Conservation (phyloP, 2,329 filamentous ascomycete species). For the Botrytis cinerea region DNA sequence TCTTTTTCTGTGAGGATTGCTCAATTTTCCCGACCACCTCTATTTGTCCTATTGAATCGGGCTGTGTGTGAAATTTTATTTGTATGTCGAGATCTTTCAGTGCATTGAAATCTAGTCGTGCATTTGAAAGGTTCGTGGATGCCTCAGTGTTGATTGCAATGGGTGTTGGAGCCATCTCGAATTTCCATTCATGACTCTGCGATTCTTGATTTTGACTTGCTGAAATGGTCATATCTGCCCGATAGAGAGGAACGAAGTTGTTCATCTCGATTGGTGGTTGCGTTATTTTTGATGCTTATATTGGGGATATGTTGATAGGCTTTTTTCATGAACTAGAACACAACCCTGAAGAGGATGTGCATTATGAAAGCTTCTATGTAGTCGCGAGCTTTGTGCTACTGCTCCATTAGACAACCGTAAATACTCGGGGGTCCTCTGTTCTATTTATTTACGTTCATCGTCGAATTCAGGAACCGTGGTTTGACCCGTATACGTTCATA, state of each 20-base stretch:
- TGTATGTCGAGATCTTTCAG: neutral
- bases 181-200: neutral
- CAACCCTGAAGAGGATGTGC: neutral
- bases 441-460: accelerated
- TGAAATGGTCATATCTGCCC: accelerated
- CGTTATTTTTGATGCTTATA: neutral
- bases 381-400: neutral
- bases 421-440: neutral
- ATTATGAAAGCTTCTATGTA: neutral
- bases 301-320: accelerated
- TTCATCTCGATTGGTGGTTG: neutral
- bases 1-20: neutral
- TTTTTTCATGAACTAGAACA: no score
- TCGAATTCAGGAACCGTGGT: neutral
- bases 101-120: neutral
- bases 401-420: neutral
- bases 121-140: neutral
- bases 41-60: neutral
- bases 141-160: neutral
- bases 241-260: neutral
- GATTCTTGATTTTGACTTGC: neutral
- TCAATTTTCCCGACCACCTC: neutral
- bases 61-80: neutral
- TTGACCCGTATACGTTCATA: neutral
- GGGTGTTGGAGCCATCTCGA: neutral